phyloP scores from a whole-genome alignment of 345 rosid species.

The Heritiera fomes region DNA sequence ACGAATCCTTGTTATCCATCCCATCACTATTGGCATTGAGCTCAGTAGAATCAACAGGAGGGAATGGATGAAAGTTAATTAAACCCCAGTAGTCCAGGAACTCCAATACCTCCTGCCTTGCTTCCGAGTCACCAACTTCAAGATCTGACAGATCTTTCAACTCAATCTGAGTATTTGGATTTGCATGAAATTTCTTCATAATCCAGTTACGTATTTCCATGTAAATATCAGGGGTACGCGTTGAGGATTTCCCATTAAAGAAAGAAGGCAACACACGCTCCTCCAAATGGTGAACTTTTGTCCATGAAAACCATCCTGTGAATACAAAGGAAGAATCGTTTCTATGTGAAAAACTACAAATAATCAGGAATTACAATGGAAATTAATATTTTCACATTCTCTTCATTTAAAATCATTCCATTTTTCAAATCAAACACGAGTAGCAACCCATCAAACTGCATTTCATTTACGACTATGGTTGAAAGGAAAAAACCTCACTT shows the following conservation, averaged over 20 bases:
- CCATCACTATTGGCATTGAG: conserved; percentile 40
- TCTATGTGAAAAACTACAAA: neutral
- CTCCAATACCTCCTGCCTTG: conserved; percentile 87
- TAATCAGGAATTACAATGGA: neutral
- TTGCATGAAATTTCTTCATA: conserved; percentile 74
- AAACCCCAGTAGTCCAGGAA: conserved; percentile 99
- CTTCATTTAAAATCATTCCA: neutral
- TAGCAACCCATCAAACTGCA: conserved; percentile 1
- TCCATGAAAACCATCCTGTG: conserved; percentile 98
- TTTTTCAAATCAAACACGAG: neutral
- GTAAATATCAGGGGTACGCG: conserved; percentile 64
- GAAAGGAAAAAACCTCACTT: neutral
- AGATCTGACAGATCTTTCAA: conserved; percentile 75
- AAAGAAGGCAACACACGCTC: conserved; percentile 79
- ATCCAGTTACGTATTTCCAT: conserved; percentile 88
- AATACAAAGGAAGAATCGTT: conserved; percentile 7
- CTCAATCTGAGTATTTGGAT: conserved; percentile 63
- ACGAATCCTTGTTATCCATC: conserved; percentile 42
- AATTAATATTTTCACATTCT: neutral
- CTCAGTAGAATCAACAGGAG: conserved; percentile 42
- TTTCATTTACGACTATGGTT: neutral
- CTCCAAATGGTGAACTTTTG: conserved; percentile 73
- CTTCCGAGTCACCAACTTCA: conserved; percentile 74
- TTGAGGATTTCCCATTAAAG: conserved; percentile 74
- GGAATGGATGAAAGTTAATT: conserved; percentile 93